Conservation (phyloP, 2,329 filamentous ascomycete species). For the Botrytis squamosa region DNA sequence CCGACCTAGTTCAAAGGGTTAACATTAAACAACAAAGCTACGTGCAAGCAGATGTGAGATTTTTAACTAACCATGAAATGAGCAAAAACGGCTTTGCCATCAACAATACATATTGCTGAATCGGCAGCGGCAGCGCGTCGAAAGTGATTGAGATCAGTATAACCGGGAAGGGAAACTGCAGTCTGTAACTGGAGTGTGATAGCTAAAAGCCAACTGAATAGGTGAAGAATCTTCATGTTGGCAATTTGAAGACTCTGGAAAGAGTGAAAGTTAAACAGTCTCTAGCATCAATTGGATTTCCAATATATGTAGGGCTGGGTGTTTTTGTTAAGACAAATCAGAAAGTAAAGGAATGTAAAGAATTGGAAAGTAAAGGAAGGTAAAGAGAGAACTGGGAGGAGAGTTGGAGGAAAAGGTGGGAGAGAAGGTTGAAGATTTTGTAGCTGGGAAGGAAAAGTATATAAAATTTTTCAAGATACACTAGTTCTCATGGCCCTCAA, state of each 20-base stretch:
- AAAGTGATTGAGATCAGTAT: not conserved
- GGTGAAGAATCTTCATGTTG: not conserved
- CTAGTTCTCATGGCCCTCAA: not conserved
- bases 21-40: not conserved
- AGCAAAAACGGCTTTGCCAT: slow-evolving; percentile 3
- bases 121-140: not conserved
- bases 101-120: not conserved
- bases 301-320: not conserved
- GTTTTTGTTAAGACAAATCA: not conserved
- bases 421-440: not conserved
- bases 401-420: too few species aligned
- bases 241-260: not conserved
- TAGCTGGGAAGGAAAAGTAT: not conserved
- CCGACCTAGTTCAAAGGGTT: not conserved
- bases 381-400: not conserved
- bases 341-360: not conserved
- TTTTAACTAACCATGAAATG: slow-evolving; percentile 4
- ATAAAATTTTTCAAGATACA: not conserved
- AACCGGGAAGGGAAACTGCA: not conserved
- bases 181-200: not conserved
- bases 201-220: not conserved
- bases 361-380: not conserved
- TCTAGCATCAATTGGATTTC: not conserved
- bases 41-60: not conserved
- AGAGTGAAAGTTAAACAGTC: not conserved